A percentile compares a stretch with the other conserved stretches of the same genome.
Evolutionary conservation across 345 rosid genomes (phyloP).

Genomic region (Cochlearia excelsa): DNA sequence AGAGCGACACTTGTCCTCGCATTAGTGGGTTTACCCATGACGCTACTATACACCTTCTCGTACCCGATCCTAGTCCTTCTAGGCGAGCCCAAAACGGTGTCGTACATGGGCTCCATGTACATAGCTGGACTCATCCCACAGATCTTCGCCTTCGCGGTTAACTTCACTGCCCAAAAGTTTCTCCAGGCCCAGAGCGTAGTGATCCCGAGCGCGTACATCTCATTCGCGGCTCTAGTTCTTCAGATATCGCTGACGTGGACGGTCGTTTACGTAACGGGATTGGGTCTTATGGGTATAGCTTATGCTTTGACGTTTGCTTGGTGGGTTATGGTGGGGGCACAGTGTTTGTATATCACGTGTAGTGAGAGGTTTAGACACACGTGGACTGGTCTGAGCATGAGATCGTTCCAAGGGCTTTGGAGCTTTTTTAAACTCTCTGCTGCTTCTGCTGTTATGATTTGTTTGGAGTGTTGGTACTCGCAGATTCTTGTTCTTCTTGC

Average conservation of each 20-base stretch:
- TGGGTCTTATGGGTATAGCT: conserved; percentile 62
- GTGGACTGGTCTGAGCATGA: conserved; percentile 59
- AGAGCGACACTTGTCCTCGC: conserved; percentile 66
- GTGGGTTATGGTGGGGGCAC: conserved; percentile 77
- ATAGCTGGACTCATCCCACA: conserved; percentile 76
- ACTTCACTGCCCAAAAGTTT: conserved; percentile 71
- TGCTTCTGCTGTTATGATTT: conserved; percentile 86
- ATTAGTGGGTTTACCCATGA: conserved; percentile 54
- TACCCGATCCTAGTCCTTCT: conserved; percentile 54
- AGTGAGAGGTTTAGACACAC: conserved; percentile 53
- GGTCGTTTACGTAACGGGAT: conserved; percentile 39
- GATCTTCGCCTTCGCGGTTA: conserved; percentile 64
- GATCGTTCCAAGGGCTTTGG: conserved; percentile 68
- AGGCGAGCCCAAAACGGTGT: conserved; percentile 53
- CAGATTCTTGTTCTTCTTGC: conserved; percentile 74
- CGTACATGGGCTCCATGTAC: conserved; percentile 57
- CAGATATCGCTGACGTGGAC: conserved; percentile 59
- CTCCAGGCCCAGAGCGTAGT: conserved; percentile 71
- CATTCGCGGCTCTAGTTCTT: conserved; percentile 46
- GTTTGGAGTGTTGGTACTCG: conserved; percentile 85
- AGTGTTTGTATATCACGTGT: conserved; percentile 45
- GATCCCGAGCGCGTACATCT: conserved; percentile 60
- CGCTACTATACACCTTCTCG: conserved; percentile 50
- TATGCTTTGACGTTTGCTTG: conserved; percentile 71
- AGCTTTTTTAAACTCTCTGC: conserved; percentile 64